These are phyloP conservation scores for Heterobasidion irregulare DNA, from an alignment of 1,284 basidiomycete species.

Conservation along the genomic window DNA sequence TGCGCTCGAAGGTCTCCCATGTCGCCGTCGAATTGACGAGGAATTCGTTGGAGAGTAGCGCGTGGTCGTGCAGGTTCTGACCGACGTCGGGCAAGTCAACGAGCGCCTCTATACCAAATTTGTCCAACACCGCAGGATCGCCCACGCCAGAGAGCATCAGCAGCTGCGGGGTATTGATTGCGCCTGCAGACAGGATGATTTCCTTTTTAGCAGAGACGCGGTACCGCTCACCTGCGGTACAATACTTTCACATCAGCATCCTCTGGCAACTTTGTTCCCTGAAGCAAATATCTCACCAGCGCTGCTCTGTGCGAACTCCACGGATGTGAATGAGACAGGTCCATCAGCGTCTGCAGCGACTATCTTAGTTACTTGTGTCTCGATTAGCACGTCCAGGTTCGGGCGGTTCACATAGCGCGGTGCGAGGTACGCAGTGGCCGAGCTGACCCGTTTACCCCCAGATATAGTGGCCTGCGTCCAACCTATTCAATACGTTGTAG, in stretches of 20 bases:
- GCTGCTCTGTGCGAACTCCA: conserved; percentile 9
- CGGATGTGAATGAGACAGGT: conserved; percentile 3
- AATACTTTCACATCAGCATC: too few relatives aligned
- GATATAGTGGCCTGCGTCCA: conserved; percentile 25
- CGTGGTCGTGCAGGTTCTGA: conserved; percentile 34
- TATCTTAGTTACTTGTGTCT: conserved; percentile 18
- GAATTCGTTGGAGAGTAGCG: conserved; percentile 19
- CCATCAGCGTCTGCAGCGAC: background rate
- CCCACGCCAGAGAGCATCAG: conserved; percentile 29
- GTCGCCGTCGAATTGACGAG: conserved; percentile 21
- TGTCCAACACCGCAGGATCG: conserved; percentile 14
- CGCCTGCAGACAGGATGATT: conserved; percentile 20
- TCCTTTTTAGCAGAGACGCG: conserved; percentile 16
- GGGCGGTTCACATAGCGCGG: conserved; percentile 17
- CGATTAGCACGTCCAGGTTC: conserved; percentile 25
- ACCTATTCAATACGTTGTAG: conserved; percentile 14
- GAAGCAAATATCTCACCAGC: conserved; percentile 4
- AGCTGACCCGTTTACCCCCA: conserved; percentile 22
- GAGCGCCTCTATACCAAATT: conserved; percentile 19
- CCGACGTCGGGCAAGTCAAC: conserved; percentile 29
- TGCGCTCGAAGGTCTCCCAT: conserved; percentile 14
- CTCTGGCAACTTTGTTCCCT: background rate
- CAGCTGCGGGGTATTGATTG: conserved; percentile 6
- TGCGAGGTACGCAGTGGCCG: conserved; percentile 29
- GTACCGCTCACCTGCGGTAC: conserved; percentile 5